A percentile compares a stretch with the other conserved stretches of the same genome.
phyloP scores from a whole-genome alignment of 805 yeast species.

The Wickerhamiella spandovensis region DNA sequence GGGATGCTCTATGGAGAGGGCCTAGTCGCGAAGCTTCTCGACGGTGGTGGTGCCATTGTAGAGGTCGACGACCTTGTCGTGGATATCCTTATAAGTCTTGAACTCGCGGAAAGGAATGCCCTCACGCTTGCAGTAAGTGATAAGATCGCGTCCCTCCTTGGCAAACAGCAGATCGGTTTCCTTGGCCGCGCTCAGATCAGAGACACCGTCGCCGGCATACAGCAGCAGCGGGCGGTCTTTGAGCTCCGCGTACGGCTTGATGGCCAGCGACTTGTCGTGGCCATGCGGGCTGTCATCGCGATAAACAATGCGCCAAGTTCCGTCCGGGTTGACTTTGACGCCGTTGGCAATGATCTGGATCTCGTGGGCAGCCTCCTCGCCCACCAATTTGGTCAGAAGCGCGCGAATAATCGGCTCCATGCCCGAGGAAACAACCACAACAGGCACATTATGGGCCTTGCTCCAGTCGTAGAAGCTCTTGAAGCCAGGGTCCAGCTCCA shows the following conservation, averaged over 20 bases:
- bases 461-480: slow-evolving; percentile 72
- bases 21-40: slow-evolving; percentile 2
- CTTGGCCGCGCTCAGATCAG: slow-evolving; percentile 87
- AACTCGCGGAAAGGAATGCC: slow-evolving; percentile 77
- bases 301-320: slow-evolving; percentile 72
- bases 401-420: slow-evolving; percentile 87
- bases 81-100: slow-evolving; percentile 61
- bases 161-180: slow-evolving; percentile 92
- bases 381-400: slow-evolving; percentile 58
- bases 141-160: slow-evolving; percentile 79
- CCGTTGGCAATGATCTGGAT: slow-evolving; percentile 76
- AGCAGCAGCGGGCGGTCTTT: slow-evolving; percentile 51
- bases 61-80: slow-evolving; percentile 43
- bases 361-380: slow-evolving; percentile 55
- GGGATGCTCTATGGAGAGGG: too few relatives aligned
- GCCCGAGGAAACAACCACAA: slow-evolving; percentile 81
- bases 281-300: slow-evolving; percentile 82
- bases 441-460: slow-evolving; percentile 54
- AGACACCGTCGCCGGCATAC: slow-evolving; percentile 96
- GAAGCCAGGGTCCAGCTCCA: slow-evolving; percentile 85
- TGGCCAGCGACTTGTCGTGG: slow-evolving; percentile 84
- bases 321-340: slow-evolving; percentile 41
- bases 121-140: slow-evolving; percentile 70
- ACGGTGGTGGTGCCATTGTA: slow-evolving; percentile 29
- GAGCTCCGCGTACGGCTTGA: slow-evolving; percentile 33